These are phyloP conservation scores for Escovopsis sp. DNA, from an alignment of 2,329 filamentous ascomycete genomes.

Conservation along the genomic window DNA sequence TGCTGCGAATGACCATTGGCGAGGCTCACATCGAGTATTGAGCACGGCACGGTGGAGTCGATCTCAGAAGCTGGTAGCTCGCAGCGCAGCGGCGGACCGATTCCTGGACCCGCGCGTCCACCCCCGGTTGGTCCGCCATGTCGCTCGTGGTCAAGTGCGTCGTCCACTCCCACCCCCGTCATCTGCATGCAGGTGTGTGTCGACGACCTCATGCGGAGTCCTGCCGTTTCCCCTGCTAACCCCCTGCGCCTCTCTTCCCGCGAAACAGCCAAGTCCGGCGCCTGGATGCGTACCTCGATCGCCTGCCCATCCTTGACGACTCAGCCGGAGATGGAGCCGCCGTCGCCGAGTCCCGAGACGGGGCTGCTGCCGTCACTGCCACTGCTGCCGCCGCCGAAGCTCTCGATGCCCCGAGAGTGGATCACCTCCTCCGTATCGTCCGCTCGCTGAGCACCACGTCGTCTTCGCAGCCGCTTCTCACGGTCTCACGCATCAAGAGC, in stretches of 20 bases:
- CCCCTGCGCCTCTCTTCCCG: no score
- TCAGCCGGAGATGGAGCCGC: constrained; percentile 25
- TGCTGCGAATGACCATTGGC: no score
- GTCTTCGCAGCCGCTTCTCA: constrained; percentile 46
- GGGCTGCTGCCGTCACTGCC: no score
- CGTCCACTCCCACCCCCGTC: constrained; percentile 1
- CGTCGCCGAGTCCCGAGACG: constrained; percentile 19
- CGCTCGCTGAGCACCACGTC: constrained; percentile 57
- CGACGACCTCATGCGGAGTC: no score
- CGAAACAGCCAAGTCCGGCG: constrained; percentile 42
- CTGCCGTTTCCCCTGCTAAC: background rate
- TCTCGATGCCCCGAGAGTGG: constrained; percentile 36
- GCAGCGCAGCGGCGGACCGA: no score
- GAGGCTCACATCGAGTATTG: no score
- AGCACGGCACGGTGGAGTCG: no score
- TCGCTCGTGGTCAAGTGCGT: constrained; percentile 34
- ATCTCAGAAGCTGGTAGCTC: no score
- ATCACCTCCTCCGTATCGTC: constrained; percentile 51
- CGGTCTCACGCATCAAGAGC: constrained; percentile 40
- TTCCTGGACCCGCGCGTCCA: constrained; percentile 1
- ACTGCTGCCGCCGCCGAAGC: constrained; percentile 24
- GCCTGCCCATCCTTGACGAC: constrained; percentile 31
- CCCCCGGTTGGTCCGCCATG: constrained; percentile 16
- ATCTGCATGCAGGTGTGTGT: no score
- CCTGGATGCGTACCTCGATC: constrained; percentile 50